Percentiles rank a stretch among this genome's conserved stretches.
phyloP scores from a whole-genome alignment of 2,329 filamentous ascomycete species.

The Pseudogymnoascus sp. region DNA sequence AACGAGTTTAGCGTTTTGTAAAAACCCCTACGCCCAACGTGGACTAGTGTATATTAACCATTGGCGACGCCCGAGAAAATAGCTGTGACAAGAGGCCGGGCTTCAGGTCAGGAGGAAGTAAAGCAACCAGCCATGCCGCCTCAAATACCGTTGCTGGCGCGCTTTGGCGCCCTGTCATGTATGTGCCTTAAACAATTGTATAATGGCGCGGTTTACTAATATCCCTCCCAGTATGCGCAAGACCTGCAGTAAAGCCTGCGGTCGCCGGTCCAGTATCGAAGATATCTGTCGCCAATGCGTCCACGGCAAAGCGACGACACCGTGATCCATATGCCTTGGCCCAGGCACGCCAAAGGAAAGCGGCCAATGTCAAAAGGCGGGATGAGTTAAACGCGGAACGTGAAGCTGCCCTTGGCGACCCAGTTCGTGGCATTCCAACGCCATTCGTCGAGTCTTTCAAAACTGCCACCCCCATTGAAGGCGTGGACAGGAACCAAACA shows the following conservation, averaged over 20 bases:
- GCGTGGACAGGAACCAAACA: constrained; percentile 34
- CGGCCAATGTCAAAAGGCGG: constrained; percentile 70
- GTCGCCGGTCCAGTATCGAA: constrained; percentile 47
- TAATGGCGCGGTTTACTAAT: constrained; percentile 4
- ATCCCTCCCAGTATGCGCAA: constrained; percentile 47
- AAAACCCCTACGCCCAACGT: neutral
- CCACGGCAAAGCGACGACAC: constrained; percentile 58
- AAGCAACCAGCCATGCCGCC: constrained; percentile 48
- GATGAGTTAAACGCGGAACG: constrained; percentile 59
- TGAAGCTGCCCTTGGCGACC: constrained; percentile 60
- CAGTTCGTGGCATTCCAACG: constrained; percentile 69
- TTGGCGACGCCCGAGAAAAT: constrained; percentile 8
- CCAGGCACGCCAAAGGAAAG: constrained; percentile 75
- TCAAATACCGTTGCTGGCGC: constrained; percentile 53
- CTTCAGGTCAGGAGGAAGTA: constrained; percentile 7
- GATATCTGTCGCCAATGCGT: constrained; percentile 54
- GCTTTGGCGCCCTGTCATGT: constrained; percentile 54
- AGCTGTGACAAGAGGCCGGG: constrained; percentile 3
- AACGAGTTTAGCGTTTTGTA: neutral
- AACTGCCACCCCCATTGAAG: constrained; percentile 34
- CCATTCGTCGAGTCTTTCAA: constrained; percentile 79
- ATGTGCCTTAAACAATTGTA: constrained; percentile 27
- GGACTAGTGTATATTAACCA: neutral
- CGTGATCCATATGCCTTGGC: constrained; percentile 76
- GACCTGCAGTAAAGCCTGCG: constrained; percentile 40